phyloP scores from a whole-genome alignment of 208 protist species.

The Leishmania mexicana region DNA sequence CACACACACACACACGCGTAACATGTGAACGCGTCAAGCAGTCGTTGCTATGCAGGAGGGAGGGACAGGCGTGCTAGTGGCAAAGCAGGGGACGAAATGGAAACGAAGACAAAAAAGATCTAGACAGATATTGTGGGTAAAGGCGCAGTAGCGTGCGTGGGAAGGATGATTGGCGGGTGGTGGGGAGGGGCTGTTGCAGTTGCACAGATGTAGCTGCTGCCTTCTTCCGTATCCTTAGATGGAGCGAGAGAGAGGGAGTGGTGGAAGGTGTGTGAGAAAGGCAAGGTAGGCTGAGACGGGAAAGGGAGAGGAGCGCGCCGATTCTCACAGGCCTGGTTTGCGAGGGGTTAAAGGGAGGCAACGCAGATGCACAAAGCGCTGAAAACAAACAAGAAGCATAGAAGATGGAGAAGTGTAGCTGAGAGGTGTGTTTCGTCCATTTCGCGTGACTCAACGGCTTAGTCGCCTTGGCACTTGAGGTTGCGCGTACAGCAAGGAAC shows the following conservation, averaged over 20 bases:
- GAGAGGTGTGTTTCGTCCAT: background rate
- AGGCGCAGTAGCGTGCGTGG: background rate
- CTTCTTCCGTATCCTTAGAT: background rate
- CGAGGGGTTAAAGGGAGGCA: background rate
- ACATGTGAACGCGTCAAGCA: background rate
- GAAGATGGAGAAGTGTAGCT: background rate
- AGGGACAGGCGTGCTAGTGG: background rate
- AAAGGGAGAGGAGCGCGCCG: background rate
- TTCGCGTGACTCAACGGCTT: background rate
- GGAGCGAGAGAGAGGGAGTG: background rate
- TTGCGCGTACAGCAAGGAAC: background rate
- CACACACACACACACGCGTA: background rate
- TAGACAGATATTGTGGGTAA: background rate
- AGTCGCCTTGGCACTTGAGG: background rate
- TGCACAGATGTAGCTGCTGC: background rate
- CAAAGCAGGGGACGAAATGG: background rate
- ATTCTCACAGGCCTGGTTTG: background rate
- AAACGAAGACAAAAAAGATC: background rate
- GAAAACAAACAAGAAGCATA: background rate
- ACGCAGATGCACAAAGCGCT: background rate
- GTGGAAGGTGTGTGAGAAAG: background rate
- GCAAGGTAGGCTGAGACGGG: too few relatives aligned
- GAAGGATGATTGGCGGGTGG: background rate
- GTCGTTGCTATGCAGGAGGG: background rate
- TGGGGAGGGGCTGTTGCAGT: background rate